Base-by-base conservation (phyloP, 2,329 filamentous ascomycete genomes). In the Diplodia scrobiculata region DNA sequence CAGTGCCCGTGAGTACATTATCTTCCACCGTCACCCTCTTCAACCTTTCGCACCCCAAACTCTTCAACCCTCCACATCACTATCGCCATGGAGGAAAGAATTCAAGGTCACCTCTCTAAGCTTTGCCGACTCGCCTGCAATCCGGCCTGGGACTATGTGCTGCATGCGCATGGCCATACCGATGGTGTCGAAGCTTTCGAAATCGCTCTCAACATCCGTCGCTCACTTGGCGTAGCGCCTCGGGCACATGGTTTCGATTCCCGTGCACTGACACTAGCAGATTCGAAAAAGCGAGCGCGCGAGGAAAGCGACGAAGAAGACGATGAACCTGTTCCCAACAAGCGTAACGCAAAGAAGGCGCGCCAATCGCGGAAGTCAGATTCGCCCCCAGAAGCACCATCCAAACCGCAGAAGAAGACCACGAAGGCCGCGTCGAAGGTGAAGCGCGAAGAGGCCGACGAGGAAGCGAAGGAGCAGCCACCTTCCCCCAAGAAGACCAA, bases 291-390 rank as follows among this genome's bases (percentile, higher is more conserved):
- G 25, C 53, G 63, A 41, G 47, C 53, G 5, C 63, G 53, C 13
- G 51, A 58, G 17, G 63, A 66, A 45, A 59, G 53, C 32, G 58
- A 62, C 7, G 65, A 66, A 13, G 65, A 66, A 14, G 76, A 78
- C 36, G 76, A 78, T 17, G 76, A 74, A 55, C 76, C 76, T 17
- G 75, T 75, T 1, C 70, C 72, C 19, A 78, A 77, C 66, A 73
- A 74, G 27, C 74, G 73, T 41, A 78, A 73, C 54, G 72, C 75
- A 2, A 67, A 67, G 0, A 72, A 69, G 67, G 67, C 67, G 27
- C 48, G 60, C 36, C 48, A 62, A n/a, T 36, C 60, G 25, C 52
- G 27, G 11, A 66, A 66, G 54, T 45, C 66, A 5, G 38, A 38
- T 71, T 32, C 66, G 68, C 11, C 69, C 21, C 29, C 68, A 17